A percentile compares a stretch with the other conserved stretches of the same genome.
These are phyloP conservation scores for Arctium lappa DNA, from an alignment of 129 eudicot species.

Conservation along the genomic window DNA sequence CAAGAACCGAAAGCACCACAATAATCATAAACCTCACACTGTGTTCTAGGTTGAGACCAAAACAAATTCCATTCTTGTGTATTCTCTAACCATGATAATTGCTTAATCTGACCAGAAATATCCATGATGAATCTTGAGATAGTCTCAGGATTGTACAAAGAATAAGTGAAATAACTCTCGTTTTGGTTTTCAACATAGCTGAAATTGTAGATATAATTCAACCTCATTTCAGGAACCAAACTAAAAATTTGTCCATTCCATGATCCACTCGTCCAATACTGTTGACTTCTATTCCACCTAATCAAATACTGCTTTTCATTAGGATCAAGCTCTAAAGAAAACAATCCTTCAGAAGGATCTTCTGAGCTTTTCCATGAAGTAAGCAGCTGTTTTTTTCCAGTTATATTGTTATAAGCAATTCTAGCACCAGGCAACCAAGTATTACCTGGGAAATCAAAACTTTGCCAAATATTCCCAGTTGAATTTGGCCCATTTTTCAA, in stretches of 20 bases:
- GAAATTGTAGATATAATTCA: constrained; percentile 41
- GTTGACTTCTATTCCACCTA: constrained; percentile 37
- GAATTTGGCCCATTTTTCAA: constrained; percentile 25
- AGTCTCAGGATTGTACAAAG: constrained; percentile 24
- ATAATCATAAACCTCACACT: constrained; percentile 47
- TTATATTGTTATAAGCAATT: constrained; percentile 34
- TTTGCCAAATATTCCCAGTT: constrained; percentile 39
- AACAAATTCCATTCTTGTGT: constrained; percentile 47
- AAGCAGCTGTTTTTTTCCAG: constrained; percentile 16
- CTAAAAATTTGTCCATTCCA: constrained; percentile 49
- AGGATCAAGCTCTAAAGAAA: constrained; percentile 41
- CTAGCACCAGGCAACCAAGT: constrained; percentile 55
- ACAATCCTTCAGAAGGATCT: constrained; percentile 52
- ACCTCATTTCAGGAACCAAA: constrained; percentile 56
- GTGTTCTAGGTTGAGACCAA: constrained; percentile 56
- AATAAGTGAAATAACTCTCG: constrained; percentile 54
- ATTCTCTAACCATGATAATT: constrained; percentile 29
- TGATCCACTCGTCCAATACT: constrained; percentile 48
- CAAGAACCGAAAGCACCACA: constrained; percentile 58
- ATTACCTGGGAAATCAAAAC: constrained; percentile 47
- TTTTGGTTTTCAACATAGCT: constrained; percentile 44
- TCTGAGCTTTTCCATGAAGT: constrained; percentile 53
- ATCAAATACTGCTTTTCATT: constrained; percentile 33
- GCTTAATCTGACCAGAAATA: constrained; percentile 50
- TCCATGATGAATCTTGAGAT: constrained; percentile 49